phyloP scores from a whole-genome alignment of 495 filamentous ascomycete species.

The Hypoxylon lenormandii region DNA sequence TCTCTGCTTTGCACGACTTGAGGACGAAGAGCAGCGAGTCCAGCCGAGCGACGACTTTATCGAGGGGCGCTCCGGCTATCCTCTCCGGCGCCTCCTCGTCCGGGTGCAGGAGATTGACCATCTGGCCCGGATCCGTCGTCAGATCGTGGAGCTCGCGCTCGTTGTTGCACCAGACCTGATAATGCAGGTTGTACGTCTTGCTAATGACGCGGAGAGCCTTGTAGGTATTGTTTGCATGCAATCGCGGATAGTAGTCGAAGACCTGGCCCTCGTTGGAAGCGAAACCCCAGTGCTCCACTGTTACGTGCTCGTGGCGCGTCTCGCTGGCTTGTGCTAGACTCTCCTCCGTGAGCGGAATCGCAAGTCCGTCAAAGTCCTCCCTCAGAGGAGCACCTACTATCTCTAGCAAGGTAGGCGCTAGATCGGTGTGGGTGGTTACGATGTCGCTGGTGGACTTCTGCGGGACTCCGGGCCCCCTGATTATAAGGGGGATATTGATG shows the following conservation, averaged over 20 bases:
- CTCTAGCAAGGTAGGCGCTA: conserved; percentile 74
- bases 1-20: conserved; percentile 70
- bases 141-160: conserved; percentile 75
- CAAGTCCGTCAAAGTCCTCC: conserved; percentile 70
- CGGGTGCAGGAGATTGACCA: conserved; percentile 67
- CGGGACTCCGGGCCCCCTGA: conserved; percentile 70
- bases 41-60: conserved; percentile 62
- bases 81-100: conserved; percentile 30
- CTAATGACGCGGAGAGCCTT: conserved; percentile 70
- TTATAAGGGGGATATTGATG: conserved; percentile 75
- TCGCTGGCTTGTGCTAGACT: conserved; percentile 48
- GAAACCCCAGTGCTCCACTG: conserved; percentile 73
- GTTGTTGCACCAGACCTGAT: conserved; percentile 74
- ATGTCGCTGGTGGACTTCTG: conserved; percentile 60
- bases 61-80: conserved; percentile 61
- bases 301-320: conserved; percentile 71
- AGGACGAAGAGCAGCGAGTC: conserved; percentile 73
- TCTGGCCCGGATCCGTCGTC: conserved; percentile 70
- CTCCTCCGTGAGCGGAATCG: conserved; percentile 61
- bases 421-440: conserved; percentile 75
- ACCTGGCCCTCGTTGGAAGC: conserved; percentile 64
- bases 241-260: conserved; percentile 47
- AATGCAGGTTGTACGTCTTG: conserved; percentile 68
- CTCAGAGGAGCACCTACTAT: conserved; percentile 63
- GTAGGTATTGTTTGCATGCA: conserved; percentile 69